A percentile compares a stretch with the other conserved stretches of the same genome.
Conservation (phyloP, 306 rosid species). For the Vicia villosa region DNA sequence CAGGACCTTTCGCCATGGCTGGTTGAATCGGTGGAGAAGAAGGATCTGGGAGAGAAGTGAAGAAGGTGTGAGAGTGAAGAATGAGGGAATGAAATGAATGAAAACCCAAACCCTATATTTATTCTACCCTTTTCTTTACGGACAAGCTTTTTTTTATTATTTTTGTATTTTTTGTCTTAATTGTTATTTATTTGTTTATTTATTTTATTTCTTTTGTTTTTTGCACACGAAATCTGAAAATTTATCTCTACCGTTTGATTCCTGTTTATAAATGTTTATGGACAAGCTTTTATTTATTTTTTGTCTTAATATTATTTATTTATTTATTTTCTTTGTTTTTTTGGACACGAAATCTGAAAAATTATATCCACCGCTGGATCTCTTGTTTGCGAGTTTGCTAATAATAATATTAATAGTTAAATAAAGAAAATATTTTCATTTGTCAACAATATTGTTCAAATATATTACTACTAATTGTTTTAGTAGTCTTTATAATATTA, state of each 20-base stretch:
- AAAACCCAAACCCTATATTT: slow-evolving; percentile 48
- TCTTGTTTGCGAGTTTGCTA: too few species aligned
- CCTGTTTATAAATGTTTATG: too few species aligned
- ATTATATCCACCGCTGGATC: too few species aligned
- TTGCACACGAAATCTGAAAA: neutral
- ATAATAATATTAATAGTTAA: too few species aligned
- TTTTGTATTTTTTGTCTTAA: neutral
- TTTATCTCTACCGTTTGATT: neutral
- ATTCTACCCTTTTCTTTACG: slow-evolving; percentile 32
- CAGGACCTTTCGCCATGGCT: slow-evolving; percentile 90
- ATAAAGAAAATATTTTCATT: too few species aligned
- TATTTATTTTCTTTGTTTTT: too few species aligned
- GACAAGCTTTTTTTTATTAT: slow-evolving; percentile 4
- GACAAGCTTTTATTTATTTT: too few species aligned
- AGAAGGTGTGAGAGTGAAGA: neutral
- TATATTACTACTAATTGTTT: too few species aligned
- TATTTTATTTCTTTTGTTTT: neutral
- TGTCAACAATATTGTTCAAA: too few species aligned
- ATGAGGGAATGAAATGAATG: neutral
- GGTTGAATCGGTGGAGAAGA: slow-evolving; percentile 34
- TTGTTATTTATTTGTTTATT: neutral
- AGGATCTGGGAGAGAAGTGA: slow-evolving; percentile 25
- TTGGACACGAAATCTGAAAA: too few species aligned
- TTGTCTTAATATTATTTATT: too few species aligned
- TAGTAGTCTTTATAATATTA: too few species aligned